A percentile compares a stretch with the other conserved stretches of the same genome.
phyloP scores from a whole-genome alignment of 225 moss, liverwort and hornwort genomes.

The Climacium dendroides region DNA sequence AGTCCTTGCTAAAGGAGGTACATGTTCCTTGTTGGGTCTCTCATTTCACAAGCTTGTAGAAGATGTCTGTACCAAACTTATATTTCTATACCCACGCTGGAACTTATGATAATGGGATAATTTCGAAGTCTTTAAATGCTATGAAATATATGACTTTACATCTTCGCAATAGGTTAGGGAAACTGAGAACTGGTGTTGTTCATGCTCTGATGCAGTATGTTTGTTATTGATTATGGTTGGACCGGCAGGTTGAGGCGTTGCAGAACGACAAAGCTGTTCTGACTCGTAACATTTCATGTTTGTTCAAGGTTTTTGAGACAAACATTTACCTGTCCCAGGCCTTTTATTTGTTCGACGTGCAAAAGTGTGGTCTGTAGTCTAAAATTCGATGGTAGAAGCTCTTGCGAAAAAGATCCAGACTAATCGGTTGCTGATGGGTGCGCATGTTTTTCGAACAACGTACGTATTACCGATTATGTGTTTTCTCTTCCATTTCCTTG shows the following conservation, averaged over 20 bases:
- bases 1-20: slow-evolving; percentile 36
- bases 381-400: not conserved
- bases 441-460: not conserved
- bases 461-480: not conserved
- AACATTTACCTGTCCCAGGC: not conserved
- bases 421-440: not conserved
- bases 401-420: not conserved
- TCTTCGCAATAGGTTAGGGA: not conserved
- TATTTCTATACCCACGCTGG: not conserved
- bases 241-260: slow-evolving; percentile 31
- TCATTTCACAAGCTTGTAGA: not conserved
- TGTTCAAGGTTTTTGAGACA: slow-evolving; percentile 38
- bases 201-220: not conserved
- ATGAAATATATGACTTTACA: not conserved
- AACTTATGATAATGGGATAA: not conserved
- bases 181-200: not conserved
- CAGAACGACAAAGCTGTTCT: slow-evolving; percentile 38
- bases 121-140: not conserved
- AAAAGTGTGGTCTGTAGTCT: not conserved
- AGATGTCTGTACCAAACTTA: not conserved
- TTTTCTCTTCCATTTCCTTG: not conserved
- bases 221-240: not conserved
- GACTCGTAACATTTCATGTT: slow-evolving; percentile 52
- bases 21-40: not conserved
- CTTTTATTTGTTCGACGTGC: not conserved